Evolutionary conservation across 306 rosid species (phyloP).

Genomic region (Senna siamea): DNA sequence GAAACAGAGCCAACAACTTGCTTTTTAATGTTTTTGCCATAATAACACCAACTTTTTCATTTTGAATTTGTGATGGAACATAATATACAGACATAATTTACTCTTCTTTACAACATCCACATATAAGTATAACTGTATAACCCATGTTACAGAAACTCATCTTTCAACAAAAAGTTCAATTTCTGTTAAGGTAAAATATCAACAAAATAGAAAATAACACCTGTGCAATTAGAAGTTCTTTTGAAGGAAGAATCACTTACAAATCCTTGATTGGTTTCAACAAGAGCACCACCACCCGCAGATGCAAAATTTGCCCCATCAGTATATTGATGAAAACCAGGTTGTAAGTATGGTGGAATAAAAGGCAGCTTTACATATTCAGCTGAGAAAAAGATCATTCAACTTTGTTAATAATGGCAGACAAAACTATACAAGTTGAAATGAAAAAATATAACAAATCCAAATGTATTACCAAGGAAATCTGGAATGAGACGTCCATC

Average conservation of each 20-base stretch:
- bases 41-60: no score
- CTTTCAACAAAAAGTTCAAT: not conserved
- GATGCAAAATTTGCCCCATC: slow-evolving; percentile 49
- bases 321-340: not conserved
- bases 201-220: no score
- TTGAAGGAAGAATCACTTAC: not conserved
- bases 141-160: not conserved
- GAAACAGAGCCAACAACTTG: no score
- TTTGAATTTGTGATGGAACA: not conserved
- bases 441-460: no score
- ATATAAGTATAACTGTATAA: no score
- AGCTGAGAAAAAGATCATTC: slow-evolving; percentile 36
- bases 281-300: slow-evolving; percentile 37
- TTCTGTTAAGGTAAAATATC: no score
- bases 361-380: slow-evolving; percentile 42
- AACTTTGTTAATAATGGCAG: not conserved
- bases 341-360: slow-evolving; percentile 41
- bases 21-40: no score
- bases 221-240: no score
- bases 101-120: no score
- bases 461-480: slow-evolving; percentile 32
- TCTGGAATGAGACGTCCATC: slow-evolving; percentile 44
- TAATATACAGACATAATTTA: not conserved
- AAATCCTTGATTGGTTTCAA: slow-evolving; percentile 10
- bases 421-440: not conserved